Evolutionary conservation across 2,329 filamentous ascomycete species (phyloP).

Genomic region (Ambrosiella cleistominuta): DNA sequence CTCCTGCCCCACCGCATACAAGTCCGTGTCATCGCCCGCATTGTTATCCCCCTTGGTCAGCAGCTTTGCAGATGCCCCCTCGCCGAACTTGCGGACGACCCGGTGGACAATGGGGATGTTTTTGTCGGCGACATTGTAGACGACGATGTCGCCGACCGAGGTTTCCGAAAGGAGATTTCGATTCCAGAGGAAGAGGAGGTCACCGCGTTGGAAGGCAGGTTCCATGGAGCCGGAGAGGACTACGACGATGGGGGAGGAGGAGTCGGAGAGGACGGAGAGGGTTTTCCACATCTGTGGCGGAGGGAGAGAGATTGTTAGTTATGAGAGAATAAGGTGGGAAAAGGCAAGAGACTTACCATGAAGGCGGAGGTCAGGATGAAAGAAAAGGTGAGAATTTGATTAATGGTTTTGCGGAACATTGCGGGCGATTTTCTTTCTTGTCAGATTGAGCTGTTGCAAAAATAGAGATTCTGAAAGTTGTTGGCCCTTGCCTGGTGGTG

Average conservation of each 20-base stretch:
- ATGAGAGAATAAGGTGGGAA: neutral
- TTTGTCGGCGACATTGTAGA: conserved; percentile 73
- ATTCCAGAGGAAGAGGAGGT: conserved; percentile 64
- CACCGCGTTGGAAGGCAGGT: conserved; percentile 63
- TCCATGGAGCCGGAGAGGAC: conserved; percentile 77
- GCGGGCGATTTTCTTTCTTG: neutral
- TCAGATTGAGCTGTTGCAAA: neutral
- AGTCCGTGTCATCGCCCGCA: conserved; percentile 73
- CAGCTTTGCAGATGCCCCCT: conserved; percentile 45
- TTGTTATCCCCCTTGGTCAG: conserved; percentile 99
- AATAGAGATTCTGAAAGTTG: no score
- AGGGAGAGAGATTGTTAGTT: neutral
- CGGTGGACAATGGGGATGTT: conserved; percentile 96
- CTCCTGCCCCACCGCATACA: conserved; percentile 69
- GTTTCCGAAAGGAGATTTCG: conserved; percentile 40
- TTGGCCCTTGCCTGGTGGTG: no score
- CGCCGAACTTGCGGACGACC: conserved; percentile 57
- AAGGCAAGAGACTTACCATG: conserved; percentile 40
- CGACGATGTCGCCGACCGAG: conserved; percentile 39
- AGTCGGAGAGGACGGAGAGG: conserved; percentile 60
- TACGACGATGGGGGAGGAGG: conserved; percentile 61
- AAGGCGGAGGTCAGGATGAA: conserved; percentile 82
- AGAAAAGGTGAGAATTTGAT: conserved; percentile 76
- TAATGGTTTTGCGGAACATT: conserved; percentile 48
- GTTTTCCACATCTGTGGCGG: conserved; percentile 59